Evolutionary conservation across 2,329 filamentous ascomycete species (phyloP).

Genomic region (Botryosphaeria dothidea): DNA sequence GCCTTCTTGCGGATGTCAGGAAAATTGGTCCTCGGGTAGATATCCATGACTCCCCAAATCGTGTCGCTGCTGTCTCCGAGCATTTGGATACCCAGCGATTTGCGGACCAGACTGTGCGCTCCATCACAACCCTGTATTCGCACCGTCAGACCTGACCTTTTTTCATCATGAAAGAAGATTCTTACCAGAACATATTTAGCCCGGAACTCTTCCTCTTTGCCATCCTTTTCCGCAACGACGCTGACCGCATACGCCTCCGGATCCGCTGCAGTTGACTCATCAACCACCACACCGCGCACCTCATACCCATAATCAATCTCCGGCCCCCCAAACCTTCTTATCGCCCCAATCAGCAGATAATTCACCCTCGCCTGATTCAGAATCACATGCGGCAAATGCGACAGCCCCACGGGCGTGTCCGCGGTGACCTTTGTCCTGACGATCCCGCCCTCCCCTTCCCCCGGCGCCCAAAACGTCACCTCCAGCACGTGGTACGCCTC

Average conservation of each 20-base stretch:
- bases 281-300: constrained; percentile 47
- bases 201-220: constrained; percentile 25
- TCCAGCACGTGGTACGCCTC: constrained; percentile 69
- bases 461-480: constrained; percentile 51
- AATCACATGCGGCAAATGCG: constrained; percentile 66
- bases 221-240: not conserved
- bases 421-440: constrained; percentile 50
- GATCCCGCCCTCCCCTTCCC: constrained; percentile 40
- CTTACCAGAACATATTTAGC: constrained; percentile 39
- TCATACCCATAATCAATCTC: constrained; percentile 58
- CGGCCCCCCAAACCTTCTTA: constrained; percentile 44
- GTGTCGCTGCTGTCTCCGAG: constrained; percentile 59
- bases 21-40: constrained; percentile 51
- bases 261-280: constrained; percentile 38
- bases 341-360: constrained; percentile 55
- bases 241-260: not conserved
- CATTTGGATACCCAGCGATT: constrained; percentile 57
- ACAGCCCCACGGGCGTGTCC: constrained; percentile 58
- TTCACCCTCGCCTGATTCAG: constrained; percentile 74
- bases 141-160: not conserved
- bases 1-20: constrained; percentile 54
- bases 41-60: constrained; percentile 60
- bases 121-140: constrained; percentile 47
- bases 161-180: too few species aligned
- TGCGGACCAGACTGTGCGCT: constrained; percentile 55